Base-by-base conservation (phyloP, 305 asterid species). In the Petunia hybrid region DNA sequence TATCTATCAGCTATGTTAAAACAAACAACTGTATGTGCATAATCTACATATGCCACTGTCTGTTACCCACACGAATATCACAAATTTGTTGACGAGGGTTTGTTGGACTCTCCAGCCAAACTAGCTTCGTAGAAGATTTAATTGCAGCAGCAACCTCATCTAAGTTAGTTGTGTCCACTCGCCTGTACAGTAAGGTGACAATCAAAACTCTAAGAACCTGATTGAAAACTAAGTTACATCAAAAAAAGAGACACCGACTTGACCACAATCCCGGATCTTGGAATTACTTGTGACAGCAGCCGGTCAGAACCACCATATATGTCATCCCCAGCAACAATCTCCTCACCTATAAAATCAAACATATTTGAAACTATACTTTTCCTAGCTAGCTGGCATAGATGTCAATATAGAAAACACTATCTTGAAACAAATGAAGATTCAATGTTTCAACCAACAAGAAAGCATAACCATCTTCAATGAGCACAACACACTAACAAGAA, bases 301-400 rank as follows among this genome's bases (percentile, higher is more conserved):
- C 99, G 91, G 86, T 95, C 99, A 80, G 99, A 95, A 82, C 99
- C 99, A 61, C 99, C 98, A 83, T 95, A 93, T 76, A 93, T 91
- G 89, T 95, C 99, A 80, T 90, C 97, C 51, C 99, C 98, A 79
- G 99, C 97, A 84, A 95, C 87, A 45, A 95, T 95, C 87, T 91
- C 99, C 84, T 89, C 88, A 43, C 98, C 99, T 93, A 38, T 74
- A 74, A 38, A 55, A 38, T 14, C 64, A 74, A 22, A 74, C 36
- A 74, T 39, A 53, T 38, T 51, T 53, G 38, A 53, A 74, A 38
- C 46, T 74, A 36, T 35, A 51, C 79, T 38, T 74, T 74, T 53
- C 48, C 12, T 13, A 73, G 14, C 78, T 73, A 73, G 46, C 36
- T 53, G 36, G 63, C 63, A 6, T 1, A 73, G 8, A 73, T 73